Evolutionary conservation across 208 protist genomes (phyloP).

Genomic region (Giardia duodenalis): DNA sequence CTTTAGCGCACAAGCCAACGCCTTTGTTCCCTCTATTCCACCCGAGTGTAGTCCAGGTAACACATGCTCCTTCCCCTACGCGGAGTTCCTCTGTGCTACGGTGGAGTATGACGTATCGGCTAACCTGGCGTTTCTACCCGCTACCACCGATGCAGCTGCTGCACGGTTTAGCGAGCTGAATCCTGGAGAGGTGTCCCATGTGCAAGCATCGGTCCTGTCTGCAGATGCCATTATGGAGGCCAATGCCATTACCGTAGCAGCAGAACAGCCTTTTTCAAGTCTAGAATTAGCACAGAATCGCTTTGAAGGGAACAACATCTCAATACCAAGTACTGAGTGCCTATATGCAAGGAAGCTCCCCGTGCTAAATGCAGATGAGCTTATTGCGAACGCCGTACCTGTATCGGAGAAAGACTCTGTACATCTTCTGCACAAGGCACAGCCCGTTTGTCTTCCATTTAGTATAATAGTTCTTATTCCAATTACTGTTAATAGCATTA

Average conservation of each 20-base stretch:
- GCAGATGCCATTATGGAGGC: neutral
- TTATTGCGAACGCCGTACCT: too few species aligned
- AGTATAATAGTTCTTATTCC: neutral
- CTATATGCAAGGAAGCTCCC: neutral
- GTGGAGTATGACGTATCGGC: neutral
- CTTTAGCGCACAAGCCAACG: neutral
- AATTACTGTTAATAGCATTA: neutral
- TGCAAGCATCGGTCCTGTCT: neutral
- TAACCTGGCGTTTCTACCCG: neutral
- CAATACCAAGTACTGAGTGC: neutral
- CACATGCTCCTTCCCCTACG: too few species aligned
- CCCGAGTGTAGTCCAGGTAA: neutral
- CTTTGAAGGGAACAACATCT: neutral
- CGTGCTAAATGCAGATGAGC: too few species aligned
- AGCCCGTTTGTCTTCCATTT: neutral
- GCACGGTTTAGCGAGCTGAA: neutral
- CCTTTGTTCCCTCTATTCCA: neutral
- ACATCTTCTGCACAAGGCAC: too few species aligned
- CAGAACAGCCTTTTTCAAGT: neutral
- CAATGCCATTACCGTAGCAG: neutral
- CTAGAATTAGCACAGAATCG: neutral
- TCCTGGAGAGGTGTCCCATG: neutral
- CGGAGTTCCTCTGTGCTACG: neutral
- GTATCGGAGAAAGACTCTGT: too few species aligned
- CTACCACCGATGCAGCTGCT: neutral